These are phyloP conservation scores for Pythium dissimile DNA, from an alignment of 352 stramenopile genomes.

Conservation along the genomic window DNA sequence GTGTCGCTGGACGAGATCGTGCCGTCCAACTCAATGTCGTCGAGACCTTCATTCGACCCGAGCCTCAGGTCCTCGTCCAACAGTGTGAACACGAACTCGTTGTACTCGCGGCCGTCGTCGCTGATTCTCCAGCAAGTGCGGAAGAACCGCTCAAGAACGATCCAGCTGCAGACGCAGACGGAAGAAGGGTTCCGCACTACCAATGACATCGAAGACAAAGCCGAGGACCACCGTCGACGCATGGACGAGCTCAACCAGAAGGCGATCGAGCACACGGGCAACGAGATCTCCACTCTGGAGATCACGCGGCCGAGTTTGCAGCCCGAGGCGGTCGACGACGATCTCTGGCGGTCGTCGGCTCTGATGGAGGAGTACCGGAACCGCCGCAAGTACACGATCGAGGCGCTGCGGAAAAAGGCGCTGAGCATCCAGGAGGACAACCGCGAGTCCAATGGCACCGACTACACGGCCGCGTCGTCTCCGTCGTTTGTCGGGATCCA, in stretches of 20 bases:
- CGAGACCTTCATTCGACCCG: background rate
- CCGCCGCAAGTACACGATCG: conserved; percentile 19
- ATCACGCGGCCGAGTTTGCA: conserved; percentile 12
- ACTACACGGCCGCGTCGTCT: conserved; percentile 13
- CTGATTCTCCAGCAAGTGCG: conserved; percentile 22
- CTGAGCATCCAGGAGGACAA: conserved; percentile 18
- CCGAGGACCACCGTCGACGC: conserved; percentile 51
- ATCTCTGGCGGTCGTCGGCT: conserved; percentile 22
- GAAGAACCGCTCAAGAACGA: conserved; percentile 21
- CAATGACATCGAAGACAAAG: conserved; percentile 40
- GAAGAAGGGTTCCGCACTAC: conserved; percentile 40
- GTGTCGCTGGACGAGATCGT: conserved; percentile 20
- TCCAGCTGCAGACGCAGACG: conserved; percentile 14
- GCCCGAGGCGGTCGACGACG: conserved; percentile 27
- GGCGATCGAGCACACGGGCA: conserved; percentile 36
- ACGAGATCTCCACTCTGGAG: conserved; percentile 34
- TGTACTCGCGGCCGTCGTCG: conserved; percentile 18
- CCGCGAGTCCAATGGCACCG: conserved; percentile 15
- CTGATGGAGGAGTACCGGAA: conserved; percentile 18
- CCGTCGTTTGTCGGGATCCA: conserved; percentile 10
- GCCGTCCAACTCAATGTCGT: conserved; percentile 4
- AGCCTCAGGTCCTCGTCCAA: background rate
- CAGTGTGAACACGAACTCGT: conserved; percentile 7
- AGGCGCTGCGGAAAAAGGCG: conserved; percentile 18
- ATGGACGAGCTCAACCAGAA: conserved; percentile 67